These are phyloP conservation scores for Vinca minor DNA, from an alignment of 257 asterid species.

Conservation along the genomic window DNA sequence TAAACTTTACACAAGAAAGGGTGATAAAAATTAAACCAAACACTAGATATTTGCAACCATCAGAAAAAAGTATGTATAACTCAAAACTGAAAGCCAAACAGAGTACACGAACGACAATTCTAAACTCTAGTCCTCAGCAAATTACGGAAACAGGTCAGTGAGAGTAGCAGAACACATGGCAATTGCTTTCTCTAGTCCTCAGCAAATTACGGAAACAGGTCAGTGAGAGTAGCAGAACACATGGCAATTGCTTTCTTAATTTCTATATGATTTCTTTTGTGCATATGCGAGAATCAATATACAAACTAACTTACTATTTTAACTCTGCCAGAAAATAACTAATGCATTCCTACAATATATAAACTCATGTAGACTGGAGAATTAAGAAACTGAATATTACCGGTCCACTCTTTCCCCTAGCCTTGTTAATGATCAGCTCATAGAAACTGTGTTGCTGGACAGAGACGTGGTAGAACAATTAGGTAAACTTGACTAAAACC, in stretches of 20 bases:
- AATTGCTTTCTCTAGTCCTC: neutral
- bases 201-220: no score
- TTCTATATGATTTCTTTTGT: neutral
- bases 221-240: neutral
- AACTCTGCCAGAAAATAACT: neutral
- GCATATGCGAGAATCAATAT: neutral
- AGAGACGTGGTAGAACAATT: neutral
- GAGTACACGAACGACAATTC: neutral
- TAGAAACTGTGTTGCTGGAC: constrained; percentile 95
- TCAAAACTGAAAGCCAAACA: neutral
- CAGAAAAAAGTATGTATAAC: neutral
- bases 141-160: no score
- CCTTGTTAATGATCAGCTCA: constrained; percentile 93
- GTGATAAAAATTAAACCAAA: neutral
- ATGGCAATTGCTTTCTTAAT: neutral
- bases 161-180: neutral
- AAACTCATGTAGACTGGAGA: neutral
- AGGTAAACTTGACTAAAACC: constrained; percentile 1
- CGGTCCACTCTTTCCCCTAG: constrained; percentile 99
- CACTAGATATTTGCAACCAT: neutral
- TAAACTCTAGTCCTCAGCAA: neutral
- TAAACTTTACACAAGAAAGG: neutral
- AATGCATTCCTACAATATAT: neutral
- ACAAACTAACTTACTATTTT: neutral
- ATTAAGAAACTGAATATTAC: constrained; percentile 38